Conservation (phyloP, 2,329 filamentous ascomycete species). For the Hymenoscyphus scutula region DNA sequence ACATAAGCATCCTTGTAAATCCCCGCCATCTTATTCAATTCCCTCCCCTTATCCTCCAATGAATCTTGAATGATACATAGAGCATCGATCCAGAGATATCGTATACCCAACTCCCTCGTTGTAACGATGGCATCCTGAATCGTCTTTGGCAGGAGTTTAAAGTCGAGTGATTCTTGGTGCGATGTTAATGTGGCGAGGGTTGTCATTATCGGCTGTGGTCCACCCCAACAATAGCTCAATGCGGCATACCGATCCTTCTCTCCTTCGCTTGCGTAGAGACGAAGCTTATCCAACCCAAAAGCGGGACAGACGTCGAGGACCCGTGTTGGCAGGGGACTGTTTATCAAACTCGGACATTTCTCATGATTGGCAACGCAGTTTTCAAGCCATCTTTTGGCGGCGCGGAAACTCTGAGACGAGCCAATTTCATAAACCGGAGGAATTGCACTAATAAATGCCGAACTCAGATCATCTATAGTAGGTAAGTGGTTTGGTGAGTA, state of each 20-base stretch:
- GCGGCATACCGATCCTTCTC: neutral
- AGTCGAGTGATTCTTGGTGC: neutral
- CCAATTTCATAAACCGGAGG: neutral
- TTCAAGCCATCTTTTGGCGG: neutral
- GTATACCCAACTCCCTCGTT: neutral
- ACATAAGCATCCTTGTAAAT: slow-evolving; percentile 3
- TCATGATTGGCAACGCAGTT: neutral
- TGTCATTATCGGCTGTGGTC: neutral
- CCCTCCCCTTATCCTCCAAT: neutral
- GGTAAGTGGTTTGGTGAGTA: neutral
- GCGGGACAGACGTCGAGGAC: neutral
- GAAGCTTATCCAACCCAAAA: neutral
- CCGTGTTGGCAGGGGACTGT: neutral
- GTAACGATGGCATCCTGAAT: neutral
- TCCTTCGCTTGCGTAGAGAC: neutral
- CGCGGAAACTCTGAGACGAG: neutral
- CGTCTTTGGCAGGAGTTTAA: neutral
- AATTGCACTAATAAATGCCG: neutral
- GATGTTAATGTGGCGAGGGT: neutral
- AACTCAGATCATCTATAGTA: neutral
- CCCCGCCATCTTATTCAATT: neutral
- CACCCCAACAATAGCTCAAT: slow-evolving; percentile 5
- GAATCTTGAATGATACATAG: slow-evolving; percentile 7
- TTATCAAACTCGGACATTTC: neutral
- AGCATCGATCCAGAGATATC: slow-evolving; percentile 6